A percentile compares a stretch with the other conserved stretches of the same genome.
These are phyloP conservation scores for Gonium pectorale DNA, from an alignment of 139 green algal species.

Conservation along the genomic window DNA sequence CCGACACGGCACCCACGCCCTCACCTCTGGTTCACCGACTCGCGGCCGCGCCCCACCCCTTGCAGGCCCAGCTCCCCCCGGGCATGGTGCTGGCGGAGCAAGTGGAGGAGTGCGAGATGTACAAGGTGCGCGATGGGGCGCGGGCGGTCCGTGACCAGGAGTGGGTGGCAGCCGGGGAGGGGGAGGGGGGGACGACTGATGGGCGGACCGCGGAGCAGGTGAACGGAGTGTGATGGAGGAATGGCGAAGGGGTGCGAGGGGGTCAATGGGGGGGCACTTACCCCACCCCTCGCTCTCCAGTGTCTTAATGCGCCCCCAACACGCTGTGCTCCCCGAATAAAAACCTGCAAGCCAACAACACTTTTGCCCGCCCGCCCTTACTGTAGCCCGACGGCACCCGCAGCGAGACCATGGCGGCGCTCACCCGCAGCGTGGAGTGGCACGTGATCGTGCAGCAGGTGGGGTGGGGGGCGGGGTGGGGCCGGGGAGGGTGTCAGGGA, in stretches of 20 bases:
- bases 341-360: no score
- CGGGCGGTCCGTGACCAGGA: not conserved
- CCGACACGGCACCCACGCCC: no score
- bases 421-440: conserved; percentile 57
- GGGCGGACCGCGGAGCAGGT: no score
- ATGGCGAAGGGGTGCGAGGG: no score
- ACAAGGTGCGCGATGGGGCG: conserved; percentile 31
- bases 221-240: no score
- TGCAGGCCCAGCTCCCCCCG: conserved; percentile 50
- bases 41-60: not conserved
- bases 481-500: no score
- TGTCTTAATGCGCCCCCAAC: no score
- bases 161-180: no score
- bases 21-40: not conserved
- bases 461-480: not conserved
- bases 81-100: conserved; percentile 57
- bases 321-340: no score
- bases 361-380: not conserved
- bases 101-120: conserved; percentile 51
- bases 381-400: conserved; percentile 53
- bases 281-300: no score
- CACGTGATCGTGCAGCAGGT: conserved; percentile 54
- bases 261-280: no score
- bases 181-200: no score
- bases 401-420: conserved; percentile 56